A percentile compares a stretch with the other conserved stretches of the same genome.
Conservation (phyloP, 306 rosid species). For the Hippophae rhamnoides region DNA sequence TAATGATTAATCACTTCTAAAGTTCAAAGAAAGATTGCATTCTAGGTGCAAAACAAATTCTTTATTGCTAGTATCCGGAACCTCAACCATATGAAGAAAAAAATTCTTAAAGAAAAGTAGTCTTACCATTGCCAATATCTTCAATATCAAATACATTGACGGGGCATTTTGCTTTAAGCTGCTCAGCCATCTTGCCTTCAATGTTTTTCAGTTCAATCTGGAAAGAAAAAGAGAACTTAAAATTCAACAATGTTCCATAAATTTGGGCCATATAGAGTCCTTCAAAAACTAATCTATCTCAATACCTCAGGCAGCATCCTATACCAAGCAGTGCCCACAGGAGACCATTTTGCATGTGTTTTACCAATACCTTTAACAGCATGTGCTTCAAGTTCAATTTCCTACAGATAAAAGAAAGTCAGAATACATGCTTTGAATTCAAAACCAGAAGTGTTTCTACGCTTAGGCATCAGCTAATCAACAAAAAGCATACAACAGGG, state of each 20-base stretch:
- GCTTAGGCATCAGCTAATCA: conserved; percentile 5
- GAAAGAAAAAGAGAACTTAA: not conserved
- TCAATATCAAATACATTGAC: conserved; percentile 79
- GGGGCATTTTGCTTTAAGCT: conserved; percentile 61
- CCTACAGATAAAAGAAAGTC: conserved; percentile 35
- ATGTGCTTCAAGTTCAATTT: conserved; percentile 91
- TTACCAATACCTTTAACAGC: conserved; percentile 94
- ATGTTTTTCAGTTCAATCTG: conserved; percentile 66
- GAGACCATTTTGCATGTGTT: conserved; percentile 98
- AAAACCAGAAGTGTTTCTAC: not conserved
- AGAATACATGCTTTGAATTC: not conserved
- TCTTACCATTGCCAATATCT: conserved; percentile 72
- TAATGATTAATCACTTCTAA: not conserved
- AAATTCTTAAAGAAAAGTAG: conserved; percentile 5
- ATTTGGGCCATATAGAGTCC: not conserved
- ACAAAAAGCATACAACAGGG: not conserved
- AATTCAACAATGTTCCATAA: conserved; percentile 1
- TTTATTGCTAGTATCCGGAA: conserved; percentile 3
- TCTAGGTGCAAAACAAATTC: not conserved
- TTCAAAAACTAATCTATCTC: conserved; percentile 6
- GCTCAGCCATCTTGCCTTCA: conserved; percentile 53
- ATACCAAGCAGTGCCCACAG: conserved; percentile 96
- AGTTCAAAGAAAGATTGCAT: conserved; percentile 10
- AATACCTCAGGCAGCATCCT: conserved; percentile 96
- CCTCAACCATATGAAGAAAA: conserved; percentile 7